Evolutionary conservation across 345 rosid species (phyloP), one percentile per base, ranked within the genome.

Genomic region (Citrus sp.): DNA sequence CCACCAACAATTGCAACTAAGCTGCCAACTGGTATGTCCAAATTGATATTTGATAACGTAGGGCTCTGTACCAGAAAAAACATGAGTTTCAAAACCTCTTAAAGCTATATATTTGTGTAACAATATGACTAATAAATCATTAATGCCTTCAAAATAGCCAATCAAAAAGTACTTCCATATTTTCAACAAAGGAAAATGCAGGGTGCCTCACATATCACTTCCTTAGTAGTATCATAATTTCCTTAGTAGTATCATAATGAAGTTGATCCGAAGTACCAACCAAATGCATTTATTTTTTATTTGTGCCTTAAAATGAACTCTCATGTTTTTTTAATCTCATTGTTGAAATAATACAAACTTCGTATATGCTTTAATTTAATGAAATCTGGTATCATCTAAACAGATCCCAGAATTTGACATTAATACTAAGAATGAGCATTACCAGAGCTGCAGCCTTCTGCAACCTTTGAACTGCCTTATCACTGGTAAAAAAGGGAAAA

Each of bases 1-100:
- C 95, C 91, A 73, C 99, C 99, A 78, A 96, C 96, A 80, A 96
- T 72, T 24, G 98, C 99, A 73, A 92, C 91, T 73, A 96, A 88
- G 87, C 92, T 87, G 28, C 99, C 99, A 13, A 77, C 86, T 25
- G 91, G 91, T 75, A 94, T 85, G 38, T 92, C 92, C 85, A 96
- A 79, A 87, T 91, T 91, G 83, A 96, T 88, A 85, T 88, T 82
- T 64, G 92, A 87, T 65, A 96, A 84, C 67, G 93, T 88, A 35
- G 89, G 94, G 54, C 82, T 88, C 59, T 87, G 90, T 69, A 88
- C 85, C 99, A 89, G 87, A 56, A 80, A 81, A 69, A 7, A 30
- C 61, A 19, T n/a, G n/a, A 69, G 59, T 32, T 37, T 38, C 56
- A 67, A 62, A 59, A 24, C 38, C n/a, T 59, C 49, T 60, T 7